Evolutionary conservation across 768 basidiomycete species (phyloP).

Genomic region (Rhodocollybia butyracea): DNA sequence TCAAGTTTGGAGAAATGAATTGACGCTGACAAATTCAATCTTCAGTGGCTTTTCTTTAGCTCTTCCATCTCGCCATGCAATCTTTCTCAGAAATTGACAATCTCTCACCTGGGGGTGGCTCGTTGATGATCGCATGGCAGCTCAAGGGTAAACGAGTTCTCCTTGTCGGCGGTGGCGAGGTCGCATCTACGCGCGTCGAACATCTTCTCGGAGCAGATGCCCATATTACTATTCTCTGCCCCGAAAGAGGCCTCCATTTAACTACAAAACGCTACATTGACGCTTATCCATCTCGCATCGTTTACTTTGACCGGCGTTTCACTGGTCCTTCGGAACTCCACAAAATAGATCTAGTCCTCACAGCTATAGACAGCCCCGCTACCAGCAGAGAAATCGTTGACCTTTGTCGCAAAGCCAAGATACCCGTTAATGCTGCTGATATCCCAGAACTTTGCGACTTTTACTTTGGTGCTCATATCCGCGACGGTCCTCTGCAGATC

Average conservation of each 20-base stretch:
- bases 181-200: conserved; percentile 85
- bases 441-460: conserved; percentile 96
- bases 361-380: conserved; percentile 83
- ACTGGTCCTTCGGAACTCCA: conserved; percentile 61
- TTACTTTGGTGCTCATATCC: conserved; percentile 94
- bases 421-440: conserved; percentile 96
- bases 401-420: conserved; percentile 60
- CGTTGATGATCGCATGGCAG: conserved; percentile 92
- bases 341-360: conserved; percentile 82
- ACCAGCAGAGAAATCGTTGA: conserved; percentile 70
- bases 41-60: not conserved
- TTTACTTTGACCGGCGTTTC: conserved; percentile 71
- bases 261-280: conserved; percentile 54
- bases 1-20: not conserved
- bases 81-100: conserved; percentile 9
- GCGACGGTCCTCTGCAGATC: conserved; percentile 87
- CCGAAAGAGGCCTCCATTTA: conserved; percentile 59
- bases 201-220: conserved; percentile 83
- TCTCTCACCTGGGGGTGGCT: conserved; percentile 48
- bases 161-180: conserved; percentile 90
- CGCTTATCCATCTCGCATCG: conserved; percentile 49
- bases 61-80: not conserved
- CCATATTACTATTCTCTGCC: conserved; percentile 73
- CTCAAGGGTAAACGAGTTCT: conserved; percentile 81
- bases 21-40: too few relatives aligned